Percentiles rank a stretch among this genome's conserved stretches.
These are phyloP conservation scores for Echinochloa phyllopogon DNA, from an alignment of 176 grass and related monocot species.

Conservation along the genomic window DNA sequence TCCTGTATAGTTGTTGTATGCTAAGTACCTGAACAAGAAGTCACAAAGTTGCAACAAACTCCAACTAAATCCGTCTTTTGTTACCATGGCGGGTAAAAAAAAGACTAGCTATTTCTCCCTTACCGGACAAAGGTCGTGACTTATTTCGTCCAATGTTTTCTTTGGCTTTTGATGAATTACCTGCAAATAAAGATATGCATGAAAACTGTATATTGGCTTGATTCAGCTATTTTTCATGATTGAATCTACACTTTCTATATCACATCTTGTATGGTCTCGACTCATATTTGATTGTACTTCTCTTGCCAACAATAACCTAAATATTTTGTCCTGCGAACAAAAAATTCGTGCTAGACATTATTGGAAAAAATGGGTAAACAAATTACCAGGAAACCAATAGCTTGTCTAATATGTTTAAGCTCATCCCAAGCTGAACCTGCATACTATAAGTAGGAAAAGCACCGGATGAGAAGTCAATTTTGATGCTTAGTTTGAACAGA, in stretches of 20 bases:
- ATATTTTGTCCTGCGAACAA: not conserved
- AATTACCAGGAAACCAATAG: conserved; percentile 98
- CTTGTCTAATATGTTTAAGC: conserved; percentile 99
- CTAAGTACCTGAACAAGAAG: conserved; percentile 76
- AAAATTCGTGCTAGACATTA: conserved; percentile 12
- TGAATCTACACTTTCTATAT: conserved; percentile 19
- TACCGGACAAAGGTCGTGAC: conserved; percentile 97
- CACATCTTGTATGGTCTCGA: conserved; percentile 3
- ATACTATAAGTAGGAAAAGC: conserved; percentile 68
- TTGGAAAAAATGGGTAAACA: conserved; percentile 36
- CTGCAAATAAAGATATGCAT: conserved; percentile 60
- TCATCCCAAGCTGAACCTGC: conserved; percentile 96
- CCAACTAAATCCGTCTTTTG: conserved; percentile 27
- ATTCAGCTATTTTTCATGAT: conserved; percentile 26
- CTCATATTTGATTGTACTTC: not conserved
- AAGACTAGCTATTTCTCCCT: conserved; percentile 37
- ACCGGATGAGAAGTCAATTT: conserved; percentile 42
- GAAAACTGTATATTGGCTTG: conserved; percentile 26
- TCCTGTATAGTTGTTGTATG: conserved; percentile 98
- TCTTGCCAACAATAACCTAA: not conserved
- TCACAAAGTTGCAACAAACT: conserved; percentile 34
- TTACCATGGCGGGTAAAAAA: not conserved
- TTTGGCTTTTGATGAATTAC: conserved; percentile 99
- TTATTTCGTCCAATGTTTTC: conserved; percentile 98
- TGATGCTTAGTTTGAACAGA: not conserved